A percentile compares a stretch with the other conserved stretches of the same genome.
Evolutionary conservation across 2,329 filamentous ascomycete genomes (phyloP).

Genomic region (Cercospora sp.): DNA sequence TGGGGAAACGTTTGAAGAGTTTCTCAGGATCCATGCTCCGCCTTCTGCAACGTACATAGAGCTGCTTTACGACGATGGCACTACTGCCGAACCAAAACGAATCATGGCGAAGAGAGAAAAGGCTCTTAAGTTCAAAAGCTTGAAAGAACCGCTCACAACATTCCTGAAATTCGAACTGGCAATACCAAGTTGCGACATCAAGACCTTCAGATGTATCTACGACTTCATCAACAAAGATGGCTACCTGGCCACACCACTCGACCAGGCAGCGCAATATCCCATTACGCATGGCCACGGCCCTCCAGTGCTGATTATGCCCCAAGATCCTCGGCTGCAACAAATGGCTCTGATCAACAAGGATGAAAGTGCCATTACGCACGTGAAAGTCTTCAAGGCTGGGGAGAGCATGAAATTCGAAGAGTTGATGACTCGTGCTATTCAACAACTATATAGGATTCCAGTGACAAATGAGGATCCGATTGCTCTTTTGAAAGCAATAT

Average conservation of each 20-base stretch:
- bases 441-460: conserved; percentile 38
- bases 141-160: conserved; percentile 39
- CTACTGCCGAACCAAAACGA: conserved; percentile 18
- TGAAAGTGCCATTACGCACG: conserved; percentile 28
- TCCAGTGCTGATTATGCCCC: conserved; percentile 16
- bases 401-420: conserved; percentile 42
- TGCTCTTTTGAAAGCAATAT: conserved; percentile 40
- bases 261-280: conserved; percentile 10
- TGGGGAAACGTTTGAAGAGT: conserved; percentile 35
- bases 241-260: conserved; percentile 22
- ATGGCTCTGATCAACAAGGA: conserved; percentile 5
- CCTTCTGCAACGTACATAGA: conserved; percentile 42
- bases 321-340: background rate
- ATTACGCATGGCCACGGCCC: conserved; percentile 14
- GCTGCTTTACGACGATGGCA: conserved; percentile 41
- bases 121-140: conserved; percentile 35
- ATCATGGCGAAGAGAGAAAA: conserved; percentile 38
- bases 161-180: conserved; percentile 37
- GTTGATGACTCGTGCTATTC: conserved; percentile 39
- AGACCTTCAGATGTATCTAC: conserved; percentile 41
- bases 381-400: conserved; percentile 40
- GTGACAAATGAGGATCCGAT: conserved; percentile 43
- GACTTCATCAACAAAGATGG: conserved; percentile 34
- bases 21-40: conserved; percentile 33
- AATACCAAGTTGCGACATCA: conserved; percentile 36